These are phyloP conservation scores for Shiraia bambusicola DNA, from an alignment of 2,329 filamentous ascomycete genomes.

Conservation along the genomic window DNA sequence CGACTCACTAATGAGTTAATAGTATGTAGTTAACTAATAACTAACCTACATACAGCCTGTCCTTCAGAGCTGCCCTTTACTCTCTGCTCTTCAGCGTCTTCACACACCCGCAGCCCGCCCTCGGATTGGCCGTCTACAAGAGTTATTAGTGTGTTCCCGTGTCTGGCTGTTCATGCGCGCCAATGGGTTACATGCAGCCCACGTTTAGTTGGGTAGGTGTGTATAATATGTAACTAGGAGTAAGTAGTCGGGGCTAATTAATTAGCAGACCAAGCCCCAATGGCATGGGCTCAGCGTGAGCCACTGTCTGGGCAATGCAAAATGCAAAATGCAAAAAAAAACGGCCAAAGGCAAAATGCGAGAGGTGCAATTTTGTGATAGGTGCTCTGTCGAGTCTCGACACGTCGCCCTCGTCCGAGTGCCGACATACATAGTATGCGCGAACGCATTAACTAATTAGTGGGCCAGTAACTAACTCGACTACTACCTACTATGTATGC, in stretches of 20 bases:
- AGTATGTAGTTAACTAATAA: too few relatives aligned
- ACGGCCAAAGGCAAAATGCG: slow-evolving; percentile 25
- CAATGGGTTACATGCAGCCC: slow-evolving; percentile 28
- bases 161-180: slow-evolving; percentile 41
- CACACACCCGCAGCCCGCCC: slow-evolving; percentile 1
- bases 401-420: slow-evolving; percentile 17
- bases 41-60: not conserved
- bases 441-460: slow-evolving; percentile 12
- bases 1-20: too few relatives aligned
- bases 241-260: slow-evolving; percentile 17
- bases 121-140: slow-evolving; percentile 11
- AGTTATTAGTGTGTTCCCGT: slow-evolving; percentile 39
- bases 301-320: slow-evolving; percentile 23
- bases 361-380: slow-evolving; percentile 31
- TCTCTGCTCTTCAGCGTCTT: not conserved
- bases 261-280: too few relatives aligned
- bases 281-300: slow-evolving; percentile 18
- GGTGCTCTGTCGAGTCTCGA: slow-evolving; percentile 19
- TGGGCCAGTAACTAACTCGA: slow-evolving; percentile 10
- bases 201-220: too few relatives aligned
- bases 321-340: too few relatives aligned
- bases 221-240: too few relatives aligned
- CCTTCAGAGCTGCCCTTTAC: slow-evolving; percentile 11
- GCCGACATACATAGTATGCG: slow-evolving; percentile 24
- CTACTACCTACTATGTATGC: too few relatives aligned